Percentiles rank a stretch among this genome's conserved stretches.
These are phyloP conservation scores for Albophoma yamanashiensis DNA, from an alignment of 2,329 filamentous ascomycete species.

Conservation along the genomic window DNA sequence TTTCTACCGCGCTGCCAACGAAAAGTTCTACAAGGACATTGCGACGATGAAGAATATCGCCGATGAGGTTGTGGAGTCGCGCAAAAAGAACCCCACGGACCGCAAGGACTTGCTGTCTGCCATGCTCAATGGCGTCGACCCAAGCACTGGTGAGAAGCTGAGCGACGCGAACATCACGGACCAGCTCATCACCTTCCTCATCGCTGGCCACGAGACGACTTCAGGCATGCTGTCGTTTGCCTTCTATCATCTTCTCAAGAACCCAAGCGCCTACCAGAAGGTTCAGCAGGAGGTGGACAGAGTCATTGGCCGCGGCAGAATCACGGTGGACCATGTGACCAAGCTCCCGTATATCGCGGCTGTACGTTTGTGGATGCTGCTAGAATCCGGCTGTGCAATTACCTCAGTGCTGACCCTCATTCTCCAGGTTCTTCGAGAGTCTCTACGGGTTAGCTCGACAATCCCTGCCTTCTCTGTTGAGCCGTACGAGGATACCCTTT, in stretches of 20 bases:
- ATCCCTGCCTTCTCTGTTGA: conserved; percentile 47
- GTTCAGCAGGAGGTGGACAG: conserved; percentile 58
- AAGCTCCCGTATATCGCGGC: conserved; percentile 58
- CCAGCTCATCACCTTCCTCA: conserved; percentile 64
- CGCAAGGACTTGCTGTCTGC: conserved; percentile 59
- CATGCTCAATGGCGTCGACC: conserved; percentile 58
- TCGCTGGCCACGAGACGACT: conserved; percentile 63
- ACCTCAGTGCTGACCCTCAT: conserved; percentile 1
- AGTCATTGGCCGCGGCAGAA: conserved; percentile 47
- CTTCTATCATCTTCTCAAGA: conserved; percentile 54
- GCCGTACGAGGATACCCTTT: conserved; percentile 40
- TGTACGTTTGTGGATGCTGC: conserved; percentile 16
- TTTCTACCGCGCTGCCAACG: conserved; percentile 35
- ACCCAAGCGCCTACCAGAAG: conserved; percentile 47
- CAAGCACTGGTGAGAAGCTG: conserved; percentile 55
- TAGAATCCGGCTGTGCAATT: not conserved
- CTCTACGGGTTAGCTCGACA: conserved; percentile 50
- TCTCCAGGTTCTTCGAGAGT: conserved; percentile 46
- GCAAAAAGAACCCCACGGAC: conserved; percentile 41
- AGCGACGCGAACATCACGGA: conserved; percentile 52
- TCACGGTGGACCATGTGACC: conserved; percentile 50
- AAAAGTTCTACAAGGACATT: conserved; percentile 45
- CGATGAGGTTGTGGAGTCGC: conserved; percentile 47
- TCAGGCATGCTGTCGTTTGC: conserved; percentile 55
- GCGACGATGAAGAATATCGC: conserved; percentile 42